Percentiles rank a stretch among this genome's conserved stretches.
Evolutionary conservation across 352 stramenopile species (phyloP).

Genomic region (Pythium chondricola): DNA sequence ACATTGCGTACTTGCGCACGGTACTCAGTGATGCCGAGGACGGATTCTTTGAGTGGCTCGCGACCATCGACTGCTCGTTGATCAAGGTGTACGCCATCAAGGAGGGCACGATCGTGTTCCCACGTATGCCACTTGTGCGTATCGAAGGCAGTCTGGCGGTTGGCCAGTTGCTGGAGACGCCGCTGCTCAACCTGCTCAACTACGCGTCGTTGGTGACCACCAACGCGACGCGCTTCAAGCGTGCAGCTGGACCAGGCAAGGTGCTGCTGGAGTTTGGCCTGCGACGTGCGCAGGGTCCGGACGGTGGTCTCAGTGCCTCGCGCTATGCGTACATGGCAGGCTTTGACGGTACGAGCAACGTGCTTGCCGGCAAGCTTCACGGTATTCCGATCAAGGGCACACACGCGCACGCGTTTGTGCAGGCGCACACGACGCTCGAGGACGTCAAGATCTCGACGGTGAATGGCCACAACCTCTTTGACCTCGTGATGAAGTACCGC

Average conservation of each 20-base stretch:
- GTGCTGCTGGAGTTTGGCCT: slow-evolving; percentile 93
- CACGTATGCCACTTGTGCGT: slow-evolving; percentile 91
- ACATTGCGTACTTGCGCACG: slow-evolving; percentile 93
- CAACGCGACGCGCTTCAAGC: slow-evolving; percentile 96
- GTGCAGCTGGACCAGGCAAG: slow-evolving; percentile 85
- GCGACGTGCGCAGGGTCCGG: slow-evolving; percentile 92
- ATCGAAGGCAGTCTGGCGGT: slow-evolving; percentile 93
- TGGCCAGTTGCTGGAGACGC: slow-evolving; percentile 97
- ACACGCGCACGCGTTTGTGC: slow-evolving; percentile 97
- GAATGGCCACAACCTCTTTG: slow-evolving; percentile 75
- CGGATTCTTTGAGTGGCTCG: slow-evolving; percentile 95
- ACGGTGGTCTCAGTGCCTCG: slow-evolving; percentile 95
- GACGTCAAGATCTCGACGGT: slow-evolving; percentile 77
- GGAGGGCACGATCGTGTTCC: slow-evolving; percentile 97
- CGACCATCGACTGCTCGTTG: slow-evolving; percentile 88
- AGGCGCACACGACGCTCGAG: slow-evolving; percentile 91
- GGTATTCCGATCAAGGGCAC: slow-evolving; percentile 95
- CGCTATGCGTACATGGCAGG: slow-evolving; percentile 98
- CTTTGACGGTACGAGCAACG: slow-evolving; percentile 97
- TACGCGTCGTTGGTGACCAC: slow-evolving; percentile 97
- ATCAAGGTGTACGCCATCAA: slow-evolving; percentile 93
- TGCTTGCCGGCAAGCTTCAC: slow-evolving; percentile 95
- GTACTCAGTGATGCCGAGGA: slow-evolving; percentile 87
- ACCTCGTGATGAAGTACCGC: slow-evolving; percentile 79
- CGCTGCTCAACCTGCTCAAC: slow-evolving; percentile 97